Percentiles rank a stretch among this genome's conserved stretches.
phyloP scores from a whole-genome alignment of 2,329 filamentous ascomycete species.

The Emergomyces africanus region DNA sequence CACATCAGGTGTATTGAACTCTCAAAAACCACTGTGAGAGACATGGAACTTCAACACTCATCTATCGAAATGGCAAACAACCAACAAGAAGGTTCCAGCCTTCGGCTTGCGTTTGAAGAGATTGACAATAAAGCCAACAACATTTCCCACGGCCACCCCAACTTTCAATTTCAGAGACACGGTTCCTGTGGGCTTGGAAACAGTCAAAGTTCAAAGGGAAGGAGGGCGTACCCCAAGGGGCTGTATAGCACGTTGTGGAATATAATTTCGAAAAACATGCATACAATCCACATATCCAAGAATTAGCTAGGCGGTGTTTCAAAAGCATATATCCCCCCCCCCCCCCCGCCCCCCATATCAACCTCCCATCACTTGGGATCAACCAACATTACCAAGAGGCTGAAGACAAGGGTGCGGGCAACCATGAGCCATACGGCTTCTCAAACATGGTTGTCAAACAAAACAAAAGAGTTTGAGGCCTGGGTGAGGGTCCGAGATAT shows the following conservation, averaged over 20 bases:
- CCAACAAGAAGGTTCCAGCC: neutral
- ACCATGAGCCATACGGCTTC: slow-evolving; percentile 17
- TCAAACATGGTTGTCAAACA: slow-evolving; percentile 18
- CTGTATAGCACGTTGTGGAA: neutral
- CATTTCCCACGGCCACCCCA: neutral
- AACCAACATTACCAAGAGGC: neutral
- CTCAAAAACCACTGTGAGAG: neutral
- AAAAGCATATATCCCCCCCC: too few relatives aligned
- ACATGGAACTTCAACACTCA: neutral
- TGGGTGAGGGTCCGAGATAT: slow-evolving; percentile 14
- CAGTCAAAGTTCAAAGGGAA: neutral
- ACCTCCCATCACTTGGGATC: neutral
- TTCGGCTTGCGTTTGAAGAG: neutral
- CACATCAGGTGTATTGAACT: neutral
- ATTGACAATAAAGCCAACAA: neutral
- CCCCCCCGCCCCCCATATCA: neutral
- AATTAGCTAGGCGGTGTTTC: neutral
- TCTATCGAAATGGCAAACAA: neutral
- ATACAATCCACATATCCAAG: neutral
- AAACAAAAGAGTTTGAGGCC: slow-evolving; percentile 16
- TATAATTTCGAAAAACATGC: neutral
- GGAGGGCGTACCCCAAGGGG: neutral
- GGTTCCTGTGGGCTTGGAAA: neutral
- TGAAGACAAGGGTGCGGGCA: neutral
- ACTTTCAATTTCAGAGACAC: neutral